phyloP scores from a whole-genome alignment of 2,329 filamentous ascomycete species.

The Apiospora pterosperma region DNA sequence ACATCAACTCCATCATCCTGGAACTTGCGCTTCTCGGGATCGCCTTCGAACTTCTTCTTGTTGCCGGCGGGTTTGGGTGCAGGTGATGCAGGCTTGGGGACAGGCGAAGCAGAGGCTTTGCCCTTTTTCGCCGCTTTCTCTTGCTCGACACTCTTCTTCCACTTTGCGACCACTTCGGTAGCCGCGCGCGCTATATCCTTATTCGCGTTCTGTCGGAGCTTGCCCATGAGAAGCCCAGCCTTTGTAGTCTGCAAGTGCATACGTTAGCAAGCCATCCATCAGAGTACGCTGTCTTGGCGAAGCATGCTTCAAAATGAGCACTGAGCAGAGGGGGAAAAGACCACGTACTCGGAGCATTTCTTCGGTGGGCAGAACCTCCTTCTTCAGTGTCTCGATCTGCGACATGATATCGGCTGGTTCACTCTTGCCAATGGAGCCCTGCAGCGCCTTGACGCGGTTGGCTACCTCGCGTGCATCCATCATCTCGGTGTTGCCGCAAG shows the following conservation, averaged over 20 bases:
- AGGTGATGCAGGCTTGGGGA: conserved; percentile 30
- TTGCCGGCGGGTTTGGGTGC: conserved; percentile 32
- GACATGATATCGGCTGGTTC: conserved; percentile 72
- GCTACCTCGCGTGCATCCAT: conserved; percentile 85
- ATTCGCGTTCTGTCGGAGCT: conserved; percentile 71
- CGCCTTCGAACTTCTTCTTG: conserved; percentile 53
- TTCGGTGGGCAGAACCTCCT: conserved; percentile 79
- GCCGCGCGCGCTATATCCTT: conserved; percentile 78
- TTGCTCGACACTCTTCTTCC: conserved; percentile 74
- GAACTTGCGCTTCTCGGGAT: conserved; percentile 77
- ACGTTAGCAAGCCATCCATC: neutral
- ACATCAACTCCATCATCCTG: conserved; percentile 77
- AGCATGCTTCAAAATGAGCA: conserved; percentile 9
- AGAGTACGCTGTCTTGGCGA: neutral
- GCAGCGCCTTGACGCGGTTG: conserved; percentile 71
- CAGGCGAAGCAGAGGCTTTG: conserved; percentile 48
- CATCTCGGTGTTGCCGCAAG: neutral
- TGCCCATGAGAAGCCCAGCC: conserved; percentile 86
- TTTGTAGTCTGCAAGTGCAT: conserved; percentile 62
- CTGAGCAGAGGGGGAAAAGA: neutral
- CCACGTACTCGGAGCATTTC: conserved; percentile 74
- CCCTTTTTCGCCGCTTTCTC: conserved; percentile 50
- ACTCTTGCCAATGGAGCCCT: conserved; percentile 72
- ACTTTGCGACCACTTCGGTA: conserved; percentile 80
- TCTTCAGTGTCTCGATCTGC: conserved; percentile 75